Conservation (phyloP, 441 rosid species). For the Erysimum cheiri region DNA sequence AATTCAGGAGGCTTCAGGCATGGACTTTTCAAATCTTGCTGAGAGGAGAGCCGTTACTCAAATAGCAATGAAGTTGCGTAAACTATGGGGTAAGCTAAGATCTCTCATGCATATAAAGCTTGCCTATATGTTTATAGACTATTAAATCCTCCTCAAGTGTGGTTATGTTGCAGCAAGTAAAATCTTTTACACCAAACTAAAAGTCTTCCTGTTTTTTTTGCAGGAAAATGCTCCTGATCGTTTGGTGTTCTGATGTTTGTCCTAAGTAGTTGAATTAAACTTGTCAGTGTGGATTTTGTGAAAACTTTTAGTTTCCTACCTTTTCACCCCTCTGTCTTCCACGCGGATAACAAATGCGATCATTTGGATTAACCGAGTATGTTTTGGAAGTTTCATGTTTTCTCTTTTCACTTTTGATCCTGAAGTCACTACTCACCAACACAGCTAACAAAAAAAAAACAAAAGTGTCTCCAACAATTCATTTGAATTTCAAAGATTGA, state of each 20-base stretch:
- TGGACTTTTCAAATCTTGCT: slow-evolving; percentile 66
- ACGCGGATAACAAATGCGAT: not conserved
- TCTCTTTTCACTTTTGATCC: not conserved
- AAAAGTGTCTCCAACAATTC: not conserved
- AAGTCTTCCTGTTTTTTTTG: not conserved
- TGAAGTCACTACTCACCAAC: not conserved
- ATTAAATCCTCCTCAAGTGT: not conserved
- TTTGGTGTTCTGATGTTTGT: not conserved
- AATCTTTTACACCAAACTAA: not conserved
- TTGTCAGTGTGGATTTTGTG: not conserved
- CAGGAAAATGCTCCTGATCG: slow-evolving; percentile 25
- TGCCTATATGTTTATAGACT: slow-evolving; percentile 4
- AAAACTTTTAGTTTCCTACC: not conserved
- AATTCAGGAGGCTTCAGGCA: slow-evolving; percentile 72
- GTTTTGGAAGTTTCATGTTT: slow-evolving; percentile 1
- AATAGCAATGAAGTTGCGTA: slow-evolving; percentile 69
- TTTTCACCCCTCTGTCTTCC: not conserved
- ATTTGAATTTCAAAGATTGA: slow-evolving; percentile 25
- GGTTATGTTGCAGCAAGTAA: not conserved
- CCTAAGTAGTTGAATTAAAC: not conserved
- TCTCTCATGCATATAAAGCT: slow-evolving; percentile 12
- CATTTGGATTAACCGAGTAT: slow-evolving; percentile 1
- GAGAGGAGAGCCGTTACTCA: slow-evolving; percentile 75
- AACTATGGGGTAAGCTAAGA: slow-evolving; percentile 74
- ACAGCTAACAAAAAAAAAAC: not conserved